Percentiles rank a stretch among this genome's conserved stretches.
Evolutionary conservation across 192 early-diverging fungal genomes (phyloP).

Genomic region (Ambispora gerdemannii): DNA sequence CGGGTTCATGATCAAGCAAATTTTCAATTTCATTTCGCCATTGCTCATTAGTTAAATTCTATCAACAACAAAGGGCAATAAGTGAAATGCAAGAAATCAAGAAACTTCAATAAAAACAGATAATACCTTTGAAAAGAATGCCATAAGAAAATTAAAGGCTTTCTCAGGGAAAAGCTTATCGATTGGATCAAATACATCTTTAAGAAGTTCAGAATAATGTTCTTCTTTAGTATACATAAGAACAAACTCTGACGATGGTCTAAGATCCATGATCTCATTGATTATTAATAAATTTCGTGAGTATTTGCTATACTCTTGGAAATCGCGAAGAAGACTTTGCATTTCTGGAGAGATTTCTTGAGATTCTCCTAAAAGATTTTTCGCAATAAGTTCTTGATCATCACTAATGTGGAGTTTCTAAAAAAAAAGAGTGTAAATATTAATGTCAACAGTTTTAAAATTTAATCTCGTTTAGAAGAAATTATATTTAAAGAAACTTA

Average conservation of each 20-base stretch:
- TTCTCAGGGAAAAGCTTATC: conserved; percentile 21
- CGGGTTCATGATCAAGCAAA: conserved; percentile 5
- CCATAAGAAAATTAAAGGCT: conserved; percentile 5
- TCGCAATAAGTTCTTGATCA: background rate
- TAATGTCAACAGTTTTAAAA: too few relatives aligned
- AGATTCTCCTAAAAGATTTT: background rate
- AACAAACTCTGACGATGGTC: conserved; percentile 27
- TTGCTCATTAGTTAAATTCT: conserved; percentile 11
- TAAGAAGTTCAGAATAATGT: background rate
- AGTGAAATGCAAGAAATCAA: conserved; percentile 6
- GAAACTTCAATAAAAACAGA: background rate
- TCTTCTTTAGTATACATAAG: conserved; percentile 3
- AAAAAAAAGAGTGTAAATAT: too few relatives aligned
- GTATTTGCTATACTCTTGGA: background rate
- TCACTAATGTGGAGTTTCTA: background rate
- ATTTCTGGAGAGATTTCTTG: background rate
- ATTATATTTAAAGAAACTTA: too few relatives aligned
- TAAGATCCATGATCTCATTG: conserved; percentile 28
- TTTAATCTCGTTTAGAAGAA: too few relatives aligned
- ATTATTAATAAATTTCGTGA: background rate
- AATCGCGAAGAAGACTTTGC: background rate
- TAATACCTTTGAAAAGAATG: conserved; percentile 26
- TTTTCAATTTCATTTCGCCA: conserved; percentile 15
- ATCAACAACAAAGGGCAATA: background rate
- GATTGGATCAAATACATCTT: conserved; percentile 14